These are phyloP conservation scores for Phialemoniopsis sp. DNA, from an alignment of 2,329 filamentous ascomycete species.

Conservation along the genomic window DNA sequence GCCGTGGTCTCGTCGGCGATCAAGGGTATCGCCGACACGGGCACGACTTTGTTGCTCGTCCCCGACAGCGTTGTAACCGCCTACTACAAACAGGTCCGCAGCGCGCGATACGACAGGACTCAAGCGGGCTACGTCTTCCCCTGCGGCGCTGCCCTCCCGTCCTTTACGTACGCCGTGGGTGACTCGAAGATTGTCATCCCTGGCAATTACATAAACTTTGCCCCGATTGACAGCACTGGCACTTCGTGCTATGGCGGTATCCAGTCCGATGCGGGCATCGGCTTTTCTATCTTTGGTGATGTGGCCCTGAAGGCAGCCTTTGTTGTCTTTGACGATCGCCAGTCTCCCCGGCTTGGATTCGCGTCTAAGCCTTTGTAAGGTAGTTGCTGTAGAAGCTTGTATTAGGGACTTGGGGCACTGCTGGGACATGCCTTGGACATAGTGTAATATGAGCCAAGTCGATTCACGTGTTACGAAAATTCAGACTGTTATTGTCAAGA, in stretches of 20 bases:
- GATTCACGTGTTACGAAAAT: too few species aligned
- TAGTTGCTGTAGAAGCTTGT: too few species aligned
- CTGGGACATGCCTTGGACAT: too few species aligned
- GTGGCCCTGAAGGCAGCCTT: too few species aligned
- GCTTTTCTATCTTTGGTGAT: too few species aligned
- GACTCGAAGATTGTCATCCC: conserved; percentile 39
- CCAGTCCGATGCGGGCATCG: conserved; percentile 30
- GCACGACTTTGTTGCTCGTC: conserved; percentile 44
- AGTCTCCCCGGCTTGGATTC: too few species aligned
- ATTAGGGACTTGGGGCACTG: too few species aligned
- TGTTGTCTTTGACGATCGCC: too few species aligned
- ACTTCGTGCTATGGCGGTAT: conserved; percentile 61
- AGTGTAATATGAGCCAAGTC: too few species aligned
- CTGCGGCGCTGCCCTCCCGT: conserved; percentile 34
- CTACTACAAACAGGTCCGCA: conserved; percentile 38
- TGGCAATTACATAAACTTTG: conserved; percentile 45
- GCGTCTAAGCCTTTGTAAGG: too few species aligned
- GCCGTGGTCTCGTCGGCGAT: conserved; percentile 12
- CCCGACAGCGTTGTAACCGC: conserved; percentile 32
- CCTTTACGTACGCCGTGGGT: conserved; percentile 36
- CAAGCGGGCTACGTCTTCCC: conserved; percentile 39
- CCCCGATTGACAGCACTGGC: conserved; percentile 24
- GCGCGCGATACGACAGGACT: conserved; percentile 21
- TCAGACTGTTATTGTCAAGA: too few species aligned
- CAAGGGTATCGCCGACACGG: conserved; percentile 43